These are phyloP conservation scores for Henckelia pumila DNA, from an alignment of 257 asterid genomes.

Conservation along the genomic window DNA sequence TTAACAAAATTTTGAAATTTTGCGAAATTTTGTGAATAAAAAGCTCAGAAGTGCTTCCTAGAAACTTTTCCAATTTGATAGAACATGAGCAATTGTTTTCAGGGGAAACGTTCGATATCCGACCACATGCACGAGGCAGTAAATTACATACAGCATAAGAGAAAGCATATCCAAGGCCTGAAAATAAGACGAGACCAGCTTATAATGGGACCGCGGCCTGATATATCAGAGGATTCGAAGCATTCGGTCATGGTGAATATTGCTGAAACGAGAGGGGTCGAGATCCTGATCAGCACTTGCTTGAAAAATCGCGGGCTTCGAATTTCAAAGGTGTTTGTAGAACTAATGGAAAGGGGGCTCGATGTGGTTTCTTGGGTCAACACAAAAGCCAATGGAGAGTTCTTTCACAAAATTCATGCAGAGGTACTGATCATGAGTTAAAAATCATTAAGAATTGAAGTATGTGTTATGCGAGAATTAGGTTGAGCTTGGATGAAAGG, in stretches of 20 bases:
- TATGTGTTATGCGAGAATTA: not conserved
- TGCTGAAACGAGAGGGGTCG: conserved; percentile 39
- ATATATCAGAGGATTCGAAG: not conserved
- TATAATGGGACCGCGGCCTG: conserved; percentile 17
- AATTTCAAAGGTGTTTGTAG: conserved; percentile 39
- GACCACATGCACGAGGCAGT: conserved; percentile 51
- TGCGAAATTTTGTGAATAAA: too few relatives aligned
- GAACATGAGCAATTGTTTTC: too few relatives aligned
- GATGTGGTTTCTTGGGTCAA: conserved; percentile 38
- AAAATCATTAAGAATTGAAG: not conserved
- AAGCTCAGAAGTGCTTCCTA: too few relatives aligned
- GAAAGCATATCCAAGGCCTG: conserved; percentile 40
- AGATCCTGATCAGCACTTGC: conserved; percentile 36
- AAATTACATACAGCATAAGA: conserved; percentile 42
- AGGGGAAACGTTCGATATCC: conserved; percentile 56
- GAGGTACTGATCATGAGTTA: conserved; percentile 44
- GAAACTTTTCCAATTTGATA: too few relatives aligned
- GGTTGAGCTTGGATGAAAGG: too few relatives aligned
- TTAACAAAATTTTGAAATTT: too few relatives aligned
- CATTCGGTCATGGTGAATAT: conserved; percentile 32
- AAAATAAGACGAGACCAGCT: conserved; percentile 32
- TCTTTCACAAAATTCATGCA: conserved; percentile 37
- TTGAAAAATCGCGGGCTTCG: conserved; percentile 15
- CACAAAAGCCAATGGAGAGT: conserved; percentile 32
- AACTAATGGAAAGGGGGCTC: conserved; percentile 34